These are phyloP conservation scores for Scortechinia acanthostroma DNA, from an alignment of 2,329 filamentous ascomycete genomes.

Conservation along the genomic window DNA sequence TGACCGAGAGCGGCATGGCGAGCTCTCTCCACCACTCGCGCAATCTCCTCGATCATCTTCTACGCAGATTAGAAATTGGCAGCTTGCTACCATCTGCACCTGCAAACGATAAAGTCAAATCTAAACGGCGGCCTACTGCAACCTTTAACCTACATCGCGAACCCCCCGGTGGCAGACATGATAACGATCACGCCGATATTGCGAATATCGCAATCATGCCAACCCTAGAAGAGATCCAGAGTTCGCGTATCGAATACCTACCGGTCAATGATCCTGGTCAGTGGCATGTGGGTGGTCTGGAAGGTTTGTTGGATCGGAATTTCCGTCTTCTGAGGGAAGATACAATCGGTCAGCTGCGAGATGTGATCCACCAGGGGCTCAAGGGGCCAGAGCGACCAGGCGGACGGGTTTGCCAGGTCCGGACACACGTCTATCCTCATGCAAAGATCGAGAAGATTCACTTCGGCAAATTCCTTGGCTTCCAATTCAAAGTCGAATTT, in stretches of 20 bases:
- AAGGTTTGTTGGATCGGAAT: neutral
- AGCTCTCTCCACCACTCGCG: neutral
- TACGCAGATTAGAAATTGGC: neutral
- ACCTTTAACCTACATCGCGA: neutral
- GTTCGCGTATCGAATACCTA: slow-evolving; percentile 5
- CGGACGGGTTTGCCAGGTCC: slow-evolving; percentile 20
- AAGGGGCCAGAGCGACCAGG: slow-evolving; percentile 34
- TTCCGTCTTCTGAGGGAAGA: neutral
- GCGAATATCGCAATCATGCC: neutral
- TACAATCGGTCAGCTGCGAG: neutral
- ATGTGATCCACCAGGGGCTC: slow-evolving; percentile 1
- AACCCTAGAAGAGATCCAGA: neutral
- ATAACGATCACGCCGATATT: neutral
- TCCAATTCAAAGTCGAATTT: slow-evolving; percentile 8
- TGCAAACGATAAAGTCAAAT: neutral
- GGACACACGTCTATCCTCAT: slow-evolving; percentile 27
- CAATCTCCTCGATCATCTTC: neutral
- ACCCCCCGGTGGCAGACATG: neutral
- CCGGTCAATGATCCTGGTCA: neutral
- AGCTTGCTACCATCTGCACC: neutral
- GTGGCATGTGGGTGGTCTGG: slow-evolving; percentile 24
- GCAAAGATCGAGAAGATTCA: slow-evolving; percentile 10
- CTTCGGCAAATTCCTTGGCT: neutral
- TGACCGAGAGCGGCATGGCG: neutral
- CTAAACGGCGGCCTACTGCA: neutral